Evolutionary conservation across 2,329 filamentous ascomycete genomes (phyloP), one percentile per base, ranked within the genome.

Genomic region (Colletotrichum spinosum): DNA sequence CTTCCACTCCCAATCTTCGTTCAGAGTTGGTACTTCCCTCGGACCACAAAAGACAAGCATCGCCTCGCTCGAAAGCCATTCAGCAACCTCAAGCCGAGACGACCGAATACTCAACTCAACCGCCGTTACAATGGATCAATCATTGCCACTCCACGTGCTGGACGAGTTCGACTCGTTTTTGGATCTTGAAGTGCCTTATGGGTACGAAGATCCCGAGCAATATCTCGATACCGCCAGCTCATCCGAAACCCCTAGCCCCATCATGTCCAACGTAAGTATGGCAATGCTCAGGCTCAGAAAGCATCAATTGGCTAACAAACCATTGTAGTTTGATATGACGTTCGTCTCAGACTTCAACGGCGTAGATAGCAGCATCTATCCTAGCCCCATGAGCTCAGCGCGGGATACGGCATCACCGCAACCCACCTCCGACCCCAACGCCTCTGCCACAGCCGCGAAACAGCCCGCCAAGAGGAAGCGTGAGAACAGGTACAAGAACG

Each of bases 401-500:
- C 67, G 68, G 4, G 68, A 64, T 46, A 70, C 68, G 37, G 67
- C 56, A 6, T 68, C 67, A 48, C 67, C 67, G 42, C 67, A 67
- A 34, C 63, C 68, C 6, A 46, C 35, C 9, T 55, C 64, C 17
- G 64, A 64, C 4, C 61, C 65, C 6, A 55, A 60, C 41, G n/a
- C 48, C 11, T 52, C 52, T 11, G 53, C 42, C 39, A 41, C 50
- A 11, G 58, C 38, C 7, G 41, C 71, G 13, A 83, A 83, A 68
- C 72, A 77, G 1, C 75, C 78, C 4, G 72, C 79, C 41, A 84
- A 84, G 72, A 76, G 81, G 59, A 84, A 83, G 71, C 78, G 83
- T 1, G 82, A 84, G 69, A 85, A 84, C 72, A 77, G 83, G 53
- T 85, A 86, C 69, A 84, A 84, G 71, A 84, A 85, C 60, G 83